Evolutionary conservation across 805 yeast species (phyloP), one percentile per base, ranked within the genome.

Genomic region (Ogataea pignaliae): DNA sequence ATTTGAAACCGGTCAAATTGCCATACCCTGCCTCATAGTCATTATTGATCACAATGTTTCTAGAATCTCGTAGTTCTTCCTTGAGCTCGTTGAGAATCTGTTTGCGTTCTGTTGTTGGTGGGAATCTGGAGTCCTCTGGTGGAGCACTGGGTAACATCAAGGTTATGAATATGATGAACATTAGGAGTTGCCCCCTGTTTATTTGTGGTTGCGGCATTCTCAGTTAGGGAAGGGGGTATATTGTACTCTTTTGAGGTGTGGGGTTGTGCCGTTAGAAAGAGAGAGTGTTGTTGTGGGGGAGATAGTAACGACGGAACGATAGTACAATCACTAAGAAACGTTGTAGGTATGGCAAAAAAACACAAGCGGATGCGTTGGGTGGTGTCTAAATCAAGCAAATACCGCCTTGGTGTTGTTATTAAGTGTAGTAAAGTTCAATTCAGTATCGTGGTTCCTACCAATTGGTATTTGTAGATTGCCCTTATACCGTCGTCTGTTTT

Each of bases 1-100:
- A 62, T 53, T 71, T 73, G 45, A 83, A 77, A 3, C 96, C 96
- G 0, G 93, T 84, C 13, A 87, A 60, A 53, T 85, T 83, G 1
- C 85, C 85, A 57, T 81, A 82, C 6, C 86, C 88, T 3, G 63
- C 47, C 15, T 57, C 43, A 59, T 73, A 82, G 1, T 74, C 69
- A 36, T 76, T 59, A 33, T 70, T 65, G 12, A 49, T 52, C 30
- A 83, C 60, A 1, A 61, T 29, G 17, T 60, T 49, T 18, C 64
- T 42, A 59, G 71, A 51, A 52, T 52, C 47, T 52, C 50, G 38
- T 56, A 59, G 48, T 46, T 54, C 71, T 29, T 64, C 54, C 38
- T 65, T 69, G 40, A 75, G 63, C 10, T 60, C 55, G n/a, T 60
- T 50, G 13, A 76, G 40, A 12, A 65, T 58, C 15, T 50, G n/a